Evolutionary conservation across 768 basidiomycete species (phyloP).

Genomic region (Lactifluus pinguis): DNA sequence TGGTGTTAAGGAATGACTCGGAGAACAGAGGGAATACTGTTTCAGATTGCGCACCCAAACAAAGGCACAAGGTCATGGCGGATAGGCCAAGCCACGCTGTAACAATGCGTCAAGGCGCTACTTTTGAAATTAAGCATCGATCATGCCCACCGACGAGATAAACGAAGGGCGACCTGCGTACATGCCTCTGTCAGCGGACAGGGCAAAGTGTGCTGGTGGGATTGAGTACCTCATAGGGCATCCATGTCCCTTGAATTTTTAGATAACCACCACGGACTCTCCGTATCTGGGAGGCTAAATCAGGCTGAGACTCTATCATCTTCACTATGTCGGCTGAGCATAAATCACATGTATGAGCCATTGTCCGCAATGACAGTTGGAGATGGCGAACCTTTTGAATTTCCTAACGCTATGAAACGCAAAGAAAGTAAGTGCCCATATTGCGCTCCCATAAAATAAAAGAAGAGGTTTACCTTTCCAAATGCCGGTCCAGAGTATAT

Average conservation of each 20-base stretch:
- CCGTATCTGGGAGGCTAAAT: conserved; percentile 72
- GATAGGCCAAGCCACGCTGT: conserved; percentile 84
- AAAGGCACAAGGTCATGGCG: conserved; percentile 80
- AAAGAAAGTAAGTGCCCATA: too few species aligned
- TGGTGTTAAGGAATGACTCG: conserved; percentile 8
- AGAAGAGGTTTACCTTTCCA: conserved; percentile 64
- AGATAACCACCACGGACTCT: conserved; percentile 82
- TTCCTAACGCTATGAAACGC: conserved; percentile 54
- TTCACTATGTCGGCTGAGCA: conserved; percentile 78
- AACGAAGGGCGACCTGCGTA: conserved; percentile 60
- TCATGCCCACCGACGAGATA: conserved; percentile 61
- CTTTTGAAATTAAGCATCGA: background rate
- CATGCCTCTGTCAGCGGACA: conserved; percentile 4
- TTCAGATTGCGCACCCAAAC: conserved; percentile 53
- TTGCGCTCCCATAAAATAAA: background rate
- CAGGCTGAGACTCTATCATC: conserved; percentile 87
- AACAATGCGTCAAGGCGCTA: conserved; percentile 14
- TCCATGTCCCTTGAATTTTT: conserved; percentile 92
- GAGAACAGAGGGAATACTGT: conserved; percentile 6
- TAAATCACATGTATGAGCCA: conserved; percentile 6
- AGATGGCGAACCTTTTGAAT: conserved; percentile 61
- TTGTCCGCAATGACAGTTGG: background rate
- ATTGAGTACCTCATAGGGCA: conserved; percentile 71
- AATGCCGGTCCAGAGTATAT: conserved; percentile 87
- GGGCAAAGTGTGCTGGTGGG: background rate